Base-by-base conservation (phyloP, 176 grass and related monocot genomes). In the Lolium rigidum region DNA sequence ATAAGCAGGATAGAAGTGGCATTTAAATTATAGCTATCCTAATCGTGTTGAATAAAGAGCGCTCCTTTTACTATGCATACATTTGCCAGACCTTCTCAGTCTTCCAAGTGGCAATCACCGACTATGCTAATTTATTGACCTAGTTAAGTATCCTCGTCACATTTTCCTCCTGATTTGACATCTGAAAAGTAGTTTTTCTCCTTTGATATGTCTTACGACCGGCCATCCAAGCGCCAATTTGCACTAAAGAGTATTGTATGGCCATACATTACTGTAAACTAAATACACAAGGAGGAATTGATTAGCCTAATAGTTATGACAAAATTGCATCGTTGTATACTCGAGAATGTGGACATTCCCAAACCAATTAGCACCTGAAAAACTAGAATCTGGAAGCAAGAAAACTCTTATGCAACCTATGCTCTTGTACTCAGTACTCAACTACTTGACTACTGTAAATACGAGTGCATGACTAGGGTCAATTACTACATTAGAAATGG, bases 131-230 rank as follows among this genome's bases (percentile, higher is more conserved):
- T 82, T 37, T 14, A 20, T 51, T n/a, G 10, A 26, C 18, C 14
- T 11, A 50, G 64, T 69, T 10, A 1, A 88, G 20, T 66, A 37
- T 47, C 28, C 3, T 10, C 0, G 16, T 24, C 41, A 62, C 46
- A 41, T 58, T 7, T 5, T 68, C 5, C 18, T 70, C 16, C 14
- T 84, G 38, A 28, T 9, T 78, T 25, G 38, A 70, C 62, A 84
- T 83, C 47, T 87, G 10, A 64, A 64, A 48, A 48, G 15, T 74
- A 80, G 43, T 5, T 26, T 80, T 10, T 59, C 18, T 37, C 35
- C 16, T n/a, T 77, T 57, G 6, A 47, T 24, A 70, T 15, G 24
- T 12, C 3, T 46, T 74, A 52, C 13, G 4, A 21, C 16, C 13
- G 5, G 50, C 9, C 67, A 54, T 64, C 56, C 9, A 64, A 16